Conservation (phyloP, 2,329 filamentous ascomycete species). For the Aspergillus sergii region DNA sequence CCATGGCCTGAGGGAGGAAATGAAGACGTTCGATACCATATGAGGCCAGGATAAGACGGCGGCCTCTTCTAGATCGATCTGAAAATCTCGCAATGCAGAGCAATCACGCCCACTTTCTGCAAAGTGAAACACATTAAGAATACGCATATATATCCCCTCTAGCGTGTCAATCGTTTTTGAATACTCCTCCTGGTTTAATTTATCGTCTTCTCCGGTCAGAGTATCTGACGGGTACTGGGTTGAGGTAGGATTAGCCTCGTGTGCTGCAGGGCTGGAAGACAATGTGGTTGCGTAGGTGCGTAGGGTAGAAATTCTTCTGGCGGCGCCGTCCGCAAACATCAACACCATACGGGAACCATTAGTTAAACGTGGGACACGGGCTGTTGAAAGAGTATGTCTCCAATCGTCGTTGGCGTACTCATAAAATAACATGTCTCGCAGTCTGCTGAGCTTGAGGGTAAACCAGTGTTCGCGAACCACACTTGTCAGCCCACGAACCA, state of each 20-base stretch:
- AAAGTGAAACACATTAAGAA: conserved; percentile 18
- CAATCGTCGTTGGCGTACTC: conserved; percentile 22
- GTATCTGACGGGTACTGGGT: accelerated
- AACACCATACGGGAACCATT: not conserved
- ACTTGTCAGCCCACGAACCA: conserved; percentile 16
- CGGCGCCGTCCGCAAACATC: not conserved
- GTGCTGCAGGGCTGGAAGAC: no score
- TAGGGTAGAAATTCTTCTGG: not conserved
- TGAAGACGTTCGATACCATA: conserved; percentile 15
- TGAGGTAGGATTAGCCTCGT: not conserved
- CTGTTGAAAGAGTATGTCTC: not conserved
- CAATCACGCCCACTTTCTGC: conserved; percentile 1
- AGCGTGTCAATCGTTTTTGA: not conserved
- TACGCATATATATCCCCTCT: conserved; percentile 18
- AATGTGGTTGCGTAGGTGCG: not conserved
- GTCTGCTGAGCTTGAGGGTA: conserved; percentile 12
- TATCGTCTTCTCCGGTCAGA: not conserved
- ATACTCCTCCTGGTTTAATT: no score
- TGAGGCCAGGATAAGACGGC: conserved; percentile 21
- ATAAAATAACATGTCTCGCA: conserved; percentile 14
- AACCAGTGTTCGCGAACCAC: conserved; percentile 18
- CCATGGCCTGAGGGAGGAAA: conserved; percentile 10
- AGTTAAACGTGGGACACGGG: not conserved
- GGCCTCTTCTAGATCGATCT: conserved; percentile 22
- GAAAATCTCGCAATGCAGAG: conserved; percentile 14